A percentile compares a stretch with the other conserved stretches of the same genome.
Evolutionary conservation across 495 filamentous ascomycete species (phyloP).

Genomic region (Lasiosphaeris hirsuta): DNA sequence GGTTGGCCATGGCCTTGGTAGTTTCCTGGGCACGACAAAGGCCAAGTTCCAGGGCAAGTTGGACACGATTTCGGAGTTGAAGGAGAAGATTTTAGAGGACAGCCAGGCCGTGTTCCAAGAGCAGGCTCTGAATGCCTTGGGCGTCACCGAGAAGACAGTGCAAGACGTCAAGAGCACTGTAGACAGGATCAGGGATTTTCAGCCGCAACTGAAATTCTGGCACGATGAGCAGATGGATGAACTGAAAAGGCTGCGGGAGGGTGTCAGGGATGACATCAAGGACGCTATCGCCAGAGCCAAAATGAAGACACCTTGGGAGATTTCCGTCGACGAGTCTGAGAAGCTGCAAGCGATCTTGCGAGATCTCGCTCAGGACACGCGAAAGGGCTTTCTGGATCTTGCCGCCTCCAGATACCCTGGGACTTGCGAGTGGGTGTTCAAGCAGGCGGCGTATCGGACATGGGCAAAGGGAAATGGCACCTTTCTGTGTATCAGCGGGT

Average conservation of each 20-base stretch:
- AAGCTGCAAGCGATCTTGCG: conserved; percentile 5
- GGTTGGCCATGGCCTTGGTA: conserved; percentile 24
- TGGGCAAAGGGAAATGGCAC: conserved; percentile 4
- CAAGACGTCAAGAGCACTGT: too few species aligned
- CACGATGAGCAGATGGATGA: too few species aligned
- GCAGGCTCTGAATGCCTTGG: conserved; percentile 18
- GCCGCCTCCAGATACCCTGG: conserved; percentile 16
- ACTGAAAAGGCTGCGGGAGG: too few species aligned
- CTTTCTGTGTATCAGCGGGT: conserved; percentile 19
- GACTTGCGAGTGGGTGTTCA: conserved; percentile 23
- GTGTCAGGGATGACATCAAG: too few species aligned
- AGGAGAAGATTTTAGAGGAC: conserved; percentile 26
- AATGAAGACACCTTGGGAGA: conserved; percentile 25
- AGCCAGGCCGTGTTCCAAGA: conserved; percentile 27
- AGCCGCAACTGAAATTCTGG: too few species aligned
- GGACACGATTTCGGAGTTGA: conserved; percentile 14
- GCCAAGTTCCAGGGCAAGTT: conserved; percentile 25
- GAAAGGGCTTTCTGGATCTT: conserved; percentile 1
- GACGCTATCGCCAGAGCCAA: conserved; percentile 17
- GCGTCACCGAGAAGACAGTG: too few species aligned
- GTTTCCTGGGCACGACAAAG: conserved; percentile 25
- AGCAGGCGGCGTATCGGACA: neutral
- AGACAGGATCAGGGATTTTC: too few species aligned
- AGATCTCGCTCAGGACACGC: neutral
- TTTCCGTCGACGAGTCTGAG: conserved; percentile 22